Conservation (phyloP, 352 stramenopile genomes). For the Phytophthora fragariae region DNA sequence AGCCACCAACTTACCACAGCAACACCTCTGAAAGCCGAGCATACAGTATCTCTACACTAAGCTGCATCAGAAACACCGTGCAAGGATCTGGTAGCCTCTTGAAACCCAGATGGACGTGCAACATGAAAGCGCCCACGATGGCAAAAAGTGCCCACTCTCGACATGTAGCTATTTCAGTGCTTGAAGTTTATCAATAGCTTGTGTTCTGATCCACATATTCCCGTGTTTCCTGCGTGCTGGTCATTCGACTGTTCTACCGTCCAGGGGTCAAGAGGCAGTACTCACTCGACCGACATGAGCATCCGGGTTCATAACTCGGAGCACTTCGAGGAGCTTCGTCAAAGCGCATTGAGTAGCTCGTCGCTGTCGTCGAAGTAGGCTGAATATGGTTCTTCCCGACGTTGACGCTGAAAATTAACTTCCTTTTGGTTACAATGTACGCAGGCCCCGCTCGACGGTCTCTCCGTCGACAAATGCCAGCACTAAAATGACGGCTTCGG, state of each 20-base stretch:
- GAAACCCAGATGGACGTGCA: too few species aligned
- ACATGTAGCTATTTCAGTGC: neutral
- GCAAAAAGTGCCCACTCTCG: neutral
- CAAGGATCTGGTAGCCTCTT: too few species aligned
- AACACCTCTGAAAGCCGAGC: too few species aligned
- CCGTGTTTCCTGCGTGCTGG: neutral
- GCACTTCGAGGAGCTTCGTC: constrained; percentile 74
- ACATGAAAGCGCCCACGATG: neutral
- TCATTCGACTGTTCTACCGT: neutral
- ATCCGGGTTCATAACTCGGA: constrained; percentile 83
- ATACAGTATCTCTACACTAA: too few species aligned
- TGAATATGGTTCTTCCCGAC: constrained; percentile 3
- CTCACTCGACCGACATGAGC: constrained; percentile 46
- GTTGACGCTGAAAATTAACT: neutral
- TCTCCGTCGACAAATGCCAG: constrained; percentile 27
- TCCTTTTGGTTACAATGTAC: neutral
- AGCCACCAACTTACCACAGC: too few species aligned
- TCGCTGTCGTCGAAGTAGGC: constrained; percentile 39
- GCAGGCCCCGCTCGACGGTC: constrained; percentile 26
- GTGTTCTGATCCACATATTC: neutral
- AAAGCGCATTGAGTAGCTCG: constrained; percentile 53
- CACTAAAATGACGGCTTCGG: constrained; percentile 43
- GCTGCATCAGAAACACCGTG: too few species aligned
- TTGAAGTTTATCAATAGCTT: neutral
- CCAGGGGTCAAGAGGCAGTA: neutral